phyloP scores from a whole-genome alignment of 495 filamentous ascomycete genomes.

The Xanthoparmelia taractica region DNA sequence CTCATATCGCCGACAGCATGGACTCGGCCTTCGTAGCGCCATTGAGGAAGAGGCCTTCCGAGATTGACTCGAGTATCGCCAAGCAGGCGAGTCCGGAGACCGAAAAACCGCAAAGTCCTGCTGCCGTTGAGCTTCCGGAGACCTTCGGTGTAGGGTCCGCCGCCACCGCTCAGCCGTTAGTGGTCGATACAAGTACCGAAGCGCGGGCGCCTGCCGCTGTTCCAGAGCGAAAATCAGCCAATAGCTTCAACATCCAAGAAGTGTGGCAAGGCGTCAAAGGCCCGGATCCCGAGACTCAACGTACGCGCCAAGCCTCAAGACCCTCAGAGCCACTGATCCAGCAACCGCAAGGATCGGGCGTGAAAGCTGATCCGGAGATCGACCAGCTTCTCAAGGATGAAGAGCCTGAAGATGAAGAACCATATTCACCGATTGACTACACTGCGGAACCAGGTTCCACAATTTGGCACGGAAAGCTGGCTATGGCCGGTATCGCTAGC shows the following conservation, averaged over 20 bases:
- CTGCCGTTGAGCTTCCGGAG: conserved; percentile 28
- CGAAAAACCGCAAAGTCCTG: conserved; percentile 29
- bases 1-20: conserved; percentile 34
- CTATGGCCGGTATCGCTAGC: conserved; percentile 67
- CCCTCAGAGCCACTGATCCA: conserved; percentile 36
- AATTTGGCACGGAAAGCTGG: conserved; percentile 72
- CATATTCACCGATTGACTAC: conserved; percentile 74
- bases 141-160: conserved; percentile 27
- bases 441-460: conserved; percentile 49
- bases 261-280: conserved; percentile 61
- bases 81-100: conserved; percentile 30
- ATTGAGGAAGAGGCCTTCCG: conserved; percentile 34
- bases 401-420: conserved; percentile 71
- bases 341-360: conserved; percentile 40
- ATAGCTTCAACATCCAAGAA: conserved; percentile 63
- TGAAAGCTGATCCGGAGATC: conserved; percentile 71
- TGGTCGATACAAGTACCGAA: conserved; percentile 40
- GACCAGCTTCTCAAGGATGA: conserved; percentile 82
- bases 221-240: conserved; percentile 31
- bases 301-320: conserved; percentile 35
- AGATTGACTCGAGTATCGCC: conserved; percentile 35
- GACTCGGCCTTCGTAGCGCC: conserved; percentile 45
- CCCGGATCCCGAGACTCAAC: conserved; percentile 36
- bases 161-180: conserved; percentile 33
- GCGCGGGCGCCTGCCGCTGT: conserved; percentile 29